Percentiles rank a stretch among this genome's conserved stretches.
phyloP scores from a whole-genome alignment of 2,329 filamentous ascomycete genomes.

The Arthrobotrys entomopaga region DNA sequence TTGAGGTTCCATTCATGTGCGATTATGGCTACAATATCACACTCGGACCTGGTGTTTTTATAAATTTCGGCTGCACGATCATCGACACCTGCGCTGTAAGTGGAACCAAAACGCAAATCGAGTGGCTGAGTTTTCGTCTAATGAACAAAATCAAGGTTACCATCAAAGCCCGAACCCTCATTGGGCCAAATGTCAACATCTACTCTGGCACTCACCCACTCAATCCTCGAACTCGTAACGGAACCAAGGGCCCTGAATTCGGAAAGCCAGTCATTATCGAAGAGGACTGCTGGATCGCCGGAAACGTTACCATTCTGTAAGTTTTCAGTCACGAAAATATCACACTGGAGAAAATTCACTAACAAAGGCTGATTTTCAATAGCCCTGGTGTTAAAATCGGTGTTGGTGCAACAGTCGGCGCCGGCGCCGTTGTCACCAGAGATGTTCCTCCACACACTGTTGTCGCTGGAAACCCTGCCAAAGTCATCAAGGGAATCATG shows the following conservation, averaged over 20 bases:
- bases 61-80: conserved; percentile 84
- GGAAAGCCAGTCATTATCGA: conserved; percentile 80
- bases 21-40: conserved; percentile 96
- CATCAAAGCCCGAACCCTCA: conserved; percentile 64
- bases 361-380: conserved; percentile 15
- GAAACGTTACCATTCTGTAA: conserved; percentile 69
- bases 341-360: conserved; percentile 1
- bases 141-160: conserved; percentile 58
- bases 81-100: conserved; percentile 77
- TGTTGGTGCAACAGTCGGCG: conserved; percentile 67
- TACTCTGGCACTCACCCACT: conserved; percentile 78
- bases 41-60: conserved; percentile 83
- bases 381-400: conserved; percentile 67
- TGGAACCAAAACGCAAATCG: conserved; percentile 17
- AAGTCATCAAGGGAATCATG: conserved; percentile 60
- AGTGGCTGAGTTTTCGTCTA: conserved; percentile 10
- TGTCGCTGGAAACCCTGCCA: conserved; percentile 65
- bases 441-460: conserved; percentile 65
- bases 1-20: conserved; percentile 89
- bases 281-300: conserved; percentile 74
- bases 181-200: conserved; percentile 87
- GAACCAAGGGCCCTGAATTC: conserved; percentile 75
- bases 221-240: conserved; percentile 78
- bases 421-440: conserved; percentile 68
- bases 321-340: conserved; percentile 21